Evolutionary conservation across 2,329 filamentous ascomycete species (phyloP), one percentile per base, ranked within the genome.

Genomic region (Fusarium kyushuense): DNA sequence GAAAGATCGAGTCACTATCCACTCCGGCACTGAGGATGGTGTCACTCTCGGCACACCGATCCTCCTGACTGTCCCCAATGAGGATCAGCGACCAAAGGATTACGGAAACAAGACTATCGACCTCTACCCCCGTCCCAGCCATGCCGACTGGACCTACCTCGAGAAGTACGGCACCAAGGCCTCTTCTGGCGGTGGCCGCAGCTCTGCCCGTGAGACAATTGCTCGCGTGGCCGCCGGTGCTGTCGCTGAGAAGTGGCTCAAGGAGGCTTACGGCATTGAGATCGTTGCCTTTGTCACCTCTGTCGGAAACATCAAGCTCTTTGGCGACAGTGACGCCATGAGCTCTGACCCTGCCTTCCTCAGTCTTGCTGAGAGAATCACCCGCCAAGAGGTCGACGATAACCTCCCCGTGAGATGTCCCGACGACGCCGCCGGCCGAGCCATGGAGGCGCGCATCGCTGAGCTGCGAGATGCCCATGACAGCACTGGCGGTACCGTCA

Each of bases 151-250:
- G 88, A 98, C 96, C 63, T 98, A 98, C 82, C 86, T 97, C 64
- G 92, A 97, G 80, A 98, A 98, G 83, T 99, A 99, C 79, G 95
- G 95, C 58, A 90, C 96, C 72, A 96, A 96, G 84, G 94, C 96
- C 36, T 92, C 89, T 78, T 94, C 90, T 65, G 95, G 96, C 60
- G 95, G 96, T 72, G 95, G 96, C 54, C 87, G 96, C 66, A 94
- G 91, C 78, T 94, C 91, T 78, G 96, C 96, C n/a, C 86, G 95
- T 69, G 95, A 98, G 85, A 98, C 95, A 13, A 97, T 98, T 76
- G 93, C 91, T 67, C 88, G 95, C 72, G 95, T 98, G 23, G 94
- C 95, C 51, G 94, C 94, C 21, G 94, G 94, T 60, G 92, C 94
- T 42, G 93, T 98, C 72, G 93, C 93, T 36, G 95, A 99, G 79